Base-by-base conservation (phyloP, 257 asterid species). In the Misopates orontium region DNA sequence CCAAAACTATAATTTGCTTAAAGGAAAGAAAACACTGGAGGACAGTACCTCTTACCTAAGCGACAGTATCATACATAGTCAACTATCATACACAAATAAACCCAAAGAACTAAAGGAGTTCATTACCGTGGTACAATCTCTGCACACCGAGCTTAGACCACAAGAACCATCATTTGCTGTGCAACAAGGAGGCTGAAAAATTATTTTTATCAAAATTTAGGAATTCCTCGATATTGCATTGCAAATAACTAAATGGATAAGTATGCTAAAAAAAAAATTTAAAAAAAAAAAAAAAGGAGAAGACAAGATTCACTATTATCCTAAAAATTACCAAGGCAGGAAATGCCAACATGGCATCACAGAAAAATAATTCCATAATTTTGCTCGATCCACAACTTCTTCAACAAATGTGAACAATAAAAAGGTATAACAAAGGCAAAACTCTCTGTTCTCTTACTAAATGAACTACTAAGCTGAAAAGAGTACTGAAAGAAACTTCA, bases 161-260 rank as follows among this genome's bases (percentile, higher is more conserved):
- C 97, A 93, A 41, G 82, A 74, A 67, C 94, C 95, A 73, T 70
- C 83, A 70, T 41, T 65, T 19, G 85, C 58, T 42, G 95, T 61
- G 82, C 97, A 91, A 73, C 98, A 93, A 73, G 99, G 99, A 57
- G 97, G 95, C 99, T 93, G 95, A 68, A 73, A 82, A 73, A 63
- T n/a, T 56, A 24, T 62, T 65, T 61, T 44, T 39, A 39, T 70
- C 48, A 66, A 53, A 63, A 56, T 19, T 41, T 13, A 54, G 64
- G 49, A 66, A 61, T 21, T 60, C 56, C 9, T 50, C 7, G 40
- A 31, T 36, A 58, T n/a, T 54, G 39, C 12, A 31, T 45, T 19
- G 25, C 7, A 12, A 55, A 65, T 21, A 8, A 52, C 39, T 45
- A 25, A 16, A 12, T 21, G 54, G 16, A 45, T 44, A 56, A 28